A percentile compares a stretch with the other conserved stretches of the same genome.
Evolutionary conservation across 164 flowering plant genomes (phyloP).

Genomic region (Vitis amurensis): DNA sequence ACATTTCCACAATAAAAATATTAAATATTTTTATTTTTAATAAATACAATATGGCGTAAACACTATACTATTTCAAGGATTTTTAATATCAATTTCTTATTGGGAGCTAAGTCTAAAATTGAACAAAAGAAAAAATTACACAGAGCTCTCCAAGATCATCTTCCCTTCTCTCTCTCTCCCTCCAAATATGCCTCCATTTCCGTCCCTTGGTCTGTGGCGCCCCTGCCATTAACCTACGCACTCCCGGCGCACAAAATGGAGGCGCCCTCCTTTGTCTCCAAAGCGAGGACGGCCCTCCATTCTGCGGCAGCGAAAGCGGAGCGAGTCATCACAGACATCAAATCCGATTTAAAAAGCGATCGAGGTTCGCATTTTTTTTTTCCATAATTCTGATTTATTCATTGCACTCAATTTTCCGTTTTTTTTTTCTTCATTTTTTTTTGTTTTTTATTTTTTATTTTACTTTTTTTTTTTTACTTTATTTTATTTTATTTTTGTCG

Average conservation of each 20-base stretch:
- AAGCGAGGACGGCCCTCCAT: constrained; percentile 84
- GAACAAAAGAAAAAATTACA: too few relatives aligned
- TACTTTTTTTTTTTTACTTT: not conserved
- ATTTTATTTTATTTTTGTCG: not conserved
- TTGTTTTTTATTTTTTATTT: not conserved
- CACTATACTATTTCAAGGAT: too few relatives aligned
- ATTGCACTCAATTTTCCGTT: not conserved
- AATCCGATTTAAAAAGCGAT: constrained; percentile 51
- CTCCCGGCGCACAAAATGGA: constrained; percentile 29
- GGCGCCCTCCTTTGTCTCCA: constrained; percentile 64
- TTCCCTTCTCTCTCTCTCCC: constrained; percentile 8
- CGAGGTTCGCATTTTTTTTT: constrained; percentile 34
- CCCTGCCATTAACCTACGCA: constrained; percentile 12
- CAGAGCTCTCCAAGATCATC: not conserved
- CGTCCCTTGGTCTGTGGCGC: constrained; percentile 5
- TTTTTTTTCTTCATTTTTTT: not conserved
- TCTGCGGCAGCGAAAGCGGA: constrained; percentile 97
- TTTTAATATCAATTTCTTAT: not conserved
- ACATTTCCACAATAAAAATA: too few relatives aligned
- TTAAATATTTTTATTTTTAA: too few relatives aligned
- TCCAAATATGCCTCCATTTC: constrained; percentile 4
- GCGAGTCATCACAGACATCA: constrained; percentile 70
- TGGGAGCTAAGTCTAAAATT: too few relatives aligned
- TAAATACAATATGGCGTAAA: too few relatives aligned
- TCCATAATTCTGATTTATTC: constrained; percentile 1